Base-by-base conservation (phyloP, 208 protist genomes). In the Crithidia sp. region DNA sequence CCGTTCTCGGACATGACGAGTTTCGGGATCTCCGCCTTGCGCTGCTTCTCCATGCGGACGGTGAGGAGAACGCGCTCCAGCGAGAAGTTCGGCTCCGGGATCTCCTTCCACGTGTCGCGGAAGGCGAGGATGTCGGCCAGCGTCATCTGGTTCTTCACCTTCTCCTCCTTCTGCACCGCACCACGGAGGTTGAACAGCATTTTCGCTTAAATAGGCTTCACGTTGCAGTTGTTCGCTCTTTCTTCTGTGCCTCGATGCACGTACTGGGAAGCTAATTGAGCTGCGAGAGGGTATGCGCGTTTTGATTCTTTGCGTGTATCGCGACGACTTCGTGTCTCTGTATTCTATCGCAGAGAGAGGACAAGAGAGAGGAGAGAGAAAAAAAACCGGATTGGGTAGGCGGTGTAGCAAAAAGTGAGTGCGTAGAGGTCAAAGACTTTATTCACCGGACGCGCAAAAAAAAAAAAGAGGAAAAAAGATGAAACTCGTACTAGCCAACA, bases 1-100 rank as follows among this genome's bases (percentile, higher is more conserved):
- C 89, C 93, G 44, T 97, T 95, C 40, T 93, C 87, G 13, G 87
- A 88, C 77, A 84, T 93, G 14, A 91, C 79, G 47, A 96, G 85
- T 74, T 93, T 93, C 8, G 86, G 82, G 36, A 90, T 80, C 65
- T 86, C 86, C 9, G 82, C 75, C 70, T 88, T 91, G 70, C 87
- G 86, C 63, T 85, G 78, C 61, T 85, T 84, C 58, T 88, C 88
- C 37, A 83, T 74, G 47, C 83, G 85, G 2, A 81, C 84, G 41
- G 53, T 69, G 19, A 84, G 76, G 54, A 96, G 68, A 57, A 93
- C 82, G 19, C 82, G 80, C 65, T 87, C 79, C 28, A 96, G 71
- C 8, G 90, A 95, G 72, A 96, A 96, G 71, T 81, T 85, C 10
- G 86, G 81, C 19, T 74, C 67, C 12, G 82, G 83, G 37, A 76